These are phyloP conservation scores for Eimeria brunetti DNA, from an alignment of 169 alveolate species.

Conservation along the genomic window DNA sequence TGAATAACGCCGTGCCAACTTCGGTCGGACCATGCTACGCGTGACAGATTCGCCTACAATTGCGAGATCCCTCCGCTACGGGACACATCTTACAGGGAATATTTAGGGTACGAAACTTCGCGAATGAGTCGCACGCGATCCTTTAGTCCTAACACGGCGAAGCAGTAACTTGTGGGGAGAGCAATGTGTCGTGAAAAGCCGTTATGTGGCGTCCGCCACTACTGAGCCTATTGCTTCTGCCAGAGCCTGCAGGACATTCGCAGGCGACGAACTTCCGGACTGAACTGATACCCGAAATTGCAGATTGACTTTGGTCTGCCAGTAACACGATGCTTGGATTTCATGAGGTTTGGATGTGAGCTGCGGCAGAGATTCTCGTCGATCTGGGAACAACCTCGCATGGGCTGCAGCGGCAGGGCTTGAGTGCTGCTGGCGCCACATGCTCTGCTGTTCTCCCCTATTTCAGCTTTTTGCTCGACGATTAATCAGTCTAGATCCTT, in stretches of 20 bases:
- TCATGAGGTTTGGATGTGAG: neutral
- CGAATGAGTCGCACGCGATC: neutral
- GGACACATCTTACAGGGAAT: no score
- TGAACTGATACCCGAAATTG: neutral
- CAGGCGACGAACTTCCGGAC: neutral
- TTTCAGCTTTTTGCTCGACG: neutral
- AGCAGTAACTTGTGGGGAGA: neutral
- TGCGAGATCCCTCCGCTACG: neutral
- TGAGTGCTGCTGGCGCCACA: constrained; percentile 1
- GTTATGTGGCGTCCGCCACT: neutral
- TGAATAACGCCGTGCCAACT: no score
- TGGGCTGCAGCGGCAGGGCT: constrained; percentile 12
- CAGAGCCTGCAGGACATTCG: no score
- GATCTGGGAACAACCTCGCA: neutral
- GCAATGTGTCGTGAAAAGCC: neutral
- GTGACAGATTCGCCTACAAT: neutral
- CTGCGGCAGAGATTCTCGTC: neutral
- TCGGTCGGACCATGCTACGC: no score
- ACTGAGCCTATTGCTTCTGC: neutral
- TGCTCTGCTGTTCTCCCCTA: neutral
- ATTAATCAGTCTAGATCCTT: neutral
- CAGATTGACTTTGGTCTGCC: neutral
- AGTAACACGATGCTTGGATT: neutral
- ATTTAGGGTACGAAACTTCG: neutral
- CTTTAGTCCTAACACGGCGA: neutral